A percentile compares a stretch with the other conserved stretches of the same genome.
phyloP scores from a whole-genome alignment of 176 grass and related monocot genomes.

The Tuctoria greenei region DNA sequence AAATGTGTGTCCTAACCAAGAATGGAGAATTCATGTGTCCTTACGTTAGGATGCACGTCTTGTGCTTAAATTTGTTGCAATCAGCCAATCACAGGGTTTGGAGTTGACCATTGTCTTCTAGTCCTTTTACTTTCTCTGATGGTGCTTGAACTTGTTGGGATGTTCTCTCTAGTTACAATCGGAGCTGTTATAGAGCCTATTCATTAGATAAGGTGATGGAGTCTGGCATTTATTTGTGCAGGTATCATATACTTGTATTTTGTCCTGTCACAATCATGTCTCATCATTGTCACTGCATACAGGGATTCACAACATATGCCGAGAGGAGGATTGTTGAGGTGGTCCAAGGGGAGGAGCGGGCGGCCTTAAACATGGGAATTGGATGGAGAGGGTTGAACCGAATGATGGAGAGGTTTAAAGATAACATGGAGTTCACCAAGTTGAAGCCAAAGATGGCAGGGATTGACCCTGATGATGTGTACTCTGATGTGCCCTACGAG shows the following conservation, averaged over 20 bases:
- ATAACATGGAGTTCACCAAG: slow-evolving; percentile 97
- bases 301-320: slow-evolving; percentile 95
- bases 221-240: neutral
- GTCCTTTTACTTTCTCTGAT: slow-evolving; percentile 7
- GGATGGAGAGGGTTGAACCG: slow-evolving; percentile 83
- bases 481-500: slow-evolving; percentile 92
- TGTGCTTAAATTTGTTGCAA: neutral
- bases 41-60: neutral
- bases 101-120: neutral
- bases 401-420: slow-evolving; percentile 86
- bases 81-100: neutral
- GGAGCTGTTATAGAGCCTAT: neutral
- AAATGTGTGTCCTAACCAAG: neutral
- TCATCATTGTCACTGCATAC: neutral
- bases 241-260: neutral
- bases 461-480: slow-evolving; percentile 82
- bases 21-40: neutral
- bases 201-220: neutral
- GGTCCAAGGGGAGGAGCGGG: slow-evolving; percentile 81
- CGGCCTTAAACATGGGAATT: slow-evolving; percentile 75
- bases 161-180: neutral
- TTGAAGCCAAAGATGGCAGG: slow-evolving; percentile 84
- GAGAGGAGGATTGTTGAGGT: slow-evolving; percentile 97
- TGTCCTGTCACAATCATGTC: neutral
- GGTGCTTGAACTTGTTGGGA: neutral